A percentile compares a stretch with the other conserved stretches of the same genome.
These are phyloP conservation scores for Paraphysoderma sedebokerense DNA, from an alignment of 371 early-diverging fungal genomes.

Conservation along the genomic window DNA sequence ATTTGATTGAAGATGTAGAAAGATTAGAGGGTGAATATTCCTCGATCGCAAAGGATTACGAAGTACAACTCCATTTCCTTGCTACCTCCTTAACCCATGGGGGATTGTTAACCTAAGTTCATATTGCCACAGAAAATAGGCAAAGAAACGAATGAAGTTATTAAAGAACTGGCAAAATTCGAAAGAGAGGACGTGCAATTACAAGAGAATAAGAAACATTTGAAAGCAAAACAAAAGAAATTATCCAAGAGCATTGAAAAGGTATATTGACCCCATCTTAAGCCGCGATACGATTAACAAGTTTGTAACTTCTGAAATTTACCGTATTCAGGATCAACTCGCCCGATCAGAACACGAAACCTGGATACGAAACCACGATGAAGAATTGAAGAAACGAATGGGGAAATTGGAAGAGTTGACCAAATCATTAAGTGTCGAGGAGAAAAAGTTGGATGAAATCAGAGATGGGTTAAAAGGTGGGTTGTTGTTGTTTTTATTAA, in stretches of 20 bases:
- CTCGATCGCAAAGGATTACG: slow-evolving; percentile 35
- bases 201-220: slow-evolving; percentile 59
- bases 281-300: background rate
- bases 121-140: slow-evolving; percentile 22
- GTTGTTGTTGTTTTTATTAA: background rate
- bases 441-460: slow-evolving; percentile 53
- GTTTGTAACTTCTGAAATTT: background rate
- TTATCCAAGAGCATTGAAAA: slow-evolving; percentile 32
- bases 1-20: slow-evolving; percentile 33
- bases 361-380: slow-evolving; percentile 30
- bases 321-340: slow-evolving; percentile 23
- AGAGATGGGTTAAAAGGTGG: slow-evolving; percentile 53
- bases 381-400: slow-evolving; percentile 27
- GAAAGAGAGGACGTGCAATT: slow-evolving; percentile 65
- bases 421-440: slow-evolving; percentile 39
- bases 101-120: background rate
- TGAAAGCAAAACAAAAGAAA: slow-evolving; percentile 54
- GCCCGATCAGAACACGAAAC: slow-evolving; percentile 24
- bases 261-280: slow-evolving; percentile 11
- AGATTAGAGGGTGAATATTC: slow-evolving; percentile 34
- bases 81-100: background rate
- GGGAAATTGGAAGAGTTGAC: slow-evolving; percentile 42
- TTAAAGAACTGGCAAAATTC: slow-evolving; percentile 40
- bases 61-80: slow-evolving; percentile 21
- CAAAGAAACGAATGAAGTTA: slow-evolving; percentile 27